Percentiles rank a stretch among this genome's conserved stretches.
Conservation (phyloP, 108 stramenopile species). For the Nitzschia sp. region DNA sequence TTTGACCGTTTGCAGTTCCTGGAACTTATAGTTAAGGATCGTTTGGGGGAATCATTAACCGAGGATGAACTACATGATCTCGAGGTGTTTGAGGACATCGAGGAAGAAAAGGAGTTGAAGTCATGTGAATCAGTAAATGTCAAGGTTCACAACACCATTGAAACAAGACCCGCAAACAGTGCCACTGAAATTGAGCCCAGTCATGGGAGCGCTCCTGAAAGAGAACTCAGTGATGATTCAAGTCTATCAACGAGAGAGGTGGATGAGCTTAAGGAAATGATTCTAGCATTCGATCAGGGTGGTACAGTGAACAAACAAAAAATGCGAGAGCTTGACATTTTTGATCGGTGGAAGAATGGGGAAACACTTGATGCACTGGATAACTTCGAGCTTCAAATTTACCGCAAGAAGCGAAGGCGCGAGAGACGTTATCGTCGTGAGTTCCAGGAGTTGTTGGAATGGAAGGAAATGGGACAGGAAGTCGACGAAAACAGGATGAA, state of each 20-base stretch:
- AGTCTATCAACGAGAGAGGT: slow-evolving; percentile 23
- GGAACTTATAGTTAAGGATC: slow-evolving; percentile 12
- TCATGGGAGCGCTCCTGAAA: too few relatives aligned
- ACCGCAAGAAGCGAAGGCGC: slow-evolving; percentile 9
- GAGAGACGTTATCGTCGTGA: slow-evolving; percentile 19
- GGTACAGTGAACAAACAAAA: slow-evolving; percentile 16
- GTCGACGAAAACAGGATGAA: slow-evolving; percentile 18
- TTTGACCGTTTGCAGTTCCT: slow-evolving; percentile 1
- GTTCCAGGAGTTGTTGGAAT: slow-evolving; percentile 14
- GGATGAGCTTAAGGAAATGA: slow-evolving; percentile 24
- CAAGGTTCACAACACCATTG: neutral
- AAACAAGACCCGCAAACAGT: neutral
- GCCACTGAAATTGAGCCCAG: neutral
- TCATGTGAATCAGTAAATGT: neutral
- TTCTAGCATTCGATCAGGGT: slow-evolving; percentile 8
- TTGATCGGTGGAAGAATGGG: slow-evolving; percentile 28
- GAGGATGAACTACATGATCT: slow-evolving; percentile 18
- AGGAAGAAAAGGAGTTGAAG: slow-evolving; percentile 2
- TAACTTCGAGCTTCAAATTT: slow-evolving; percentile 11
- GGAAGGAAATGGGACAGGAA: slow-evolving; percentile 19
- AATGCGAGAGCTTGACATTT: slow-evolving; percentile 23
- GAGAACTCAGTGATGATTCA: too few relatives aligned
- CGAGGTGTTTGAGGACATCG: slow-evolving; percentile 4
- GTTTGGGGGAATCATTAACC: slow-evolving; percentile 4
- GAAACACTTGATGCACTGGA: slow-evolving; percentile 15